Evolutionary conservation across 306 rosid genomes (phyloP), one percentile per base, ranked within the genome.

Genomic region (Sindora glabra): DNA sequence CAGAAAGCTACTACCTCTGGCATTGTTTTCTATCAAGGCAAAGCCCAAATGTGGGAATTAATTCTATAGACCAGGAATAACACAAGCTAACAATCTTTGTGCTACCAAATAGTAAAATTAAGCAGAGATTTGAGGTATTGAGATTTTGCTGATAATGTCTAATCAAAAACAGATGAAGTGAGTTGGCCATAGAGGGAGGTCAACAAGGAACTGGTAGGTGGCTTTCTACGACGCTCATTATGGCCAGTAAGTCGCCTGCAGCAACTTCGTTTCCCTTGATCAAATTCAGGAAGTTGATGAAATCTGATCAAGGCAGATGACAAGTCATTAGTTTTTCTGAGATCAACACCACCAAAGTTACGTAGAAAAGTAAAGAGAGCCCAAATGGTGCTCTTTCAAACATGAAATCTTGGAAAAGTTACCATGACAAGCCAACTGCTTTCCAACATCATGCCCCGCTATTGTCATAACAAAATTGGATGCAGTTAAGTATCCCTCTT

Each of bases 181-280:
- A 76, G 66, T 34, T 76, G 64, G 38, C 86, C 81, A 65, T 73
- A 83, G 21, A 83, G 89, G 2, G 86, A 29, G 62, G 92, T 76
- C 60, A 87, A 33, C 37, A 88, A 58, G 29, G 96, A 79, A 59
- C 82, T 89, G 1, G 95, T 81, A 37, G 85, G 86, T 12, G 96
- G 96, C 83, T 91, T 91, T 72, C 96, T 91, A 65, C 98, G 71
- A 24, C 98, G 92, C 55, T 91, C 98, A 3, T 91, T 91, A 64
- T 91, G 98, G 56, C 96, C 98, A 32, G 98, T 96, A 38, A 91
- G 68, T 32, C 98, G 95, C 71, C 96, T 71, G 38, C 98, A 91
- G 63, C 98, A 91, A 61, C 98, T 91, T 53, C 98, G 83, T 68
- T 88, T 91, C 34, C 95, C 95, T 81, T 79, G 90, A 75, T 91